Conservation (phyloP, 805 yeast species). For the Nakazawaea molendinolei region DNA sequence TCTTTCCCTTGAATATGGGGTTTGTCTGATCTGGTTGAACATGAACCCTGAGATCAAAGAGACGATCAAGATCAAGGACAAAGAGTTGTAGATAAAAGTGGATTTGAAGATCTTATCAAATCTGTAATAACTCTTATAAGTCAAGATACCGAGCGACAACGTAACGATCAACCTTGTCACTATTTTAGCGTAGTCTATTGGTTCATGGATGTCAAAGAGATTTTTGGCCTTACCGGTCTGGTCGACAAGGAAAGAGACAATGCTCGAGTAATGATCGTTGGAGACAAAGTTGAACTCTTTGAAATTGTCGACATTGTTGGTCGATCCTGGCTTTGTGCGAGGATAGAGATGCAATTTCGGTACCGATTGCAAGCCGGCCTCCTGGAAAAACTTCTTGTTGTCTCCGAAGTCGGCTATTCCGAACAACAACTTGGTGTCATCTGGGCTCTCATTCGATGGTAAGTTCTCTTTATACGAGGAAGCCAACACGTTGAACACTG, state of each 20-base stretch:
- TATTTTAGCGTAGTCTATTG: constrained; percentile 34
- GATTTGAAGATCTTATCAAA: constrained; percentile 37
- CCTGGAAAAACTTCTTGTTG: constrained; percentile 44
- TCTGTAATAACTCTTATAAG: constrained; percentile 24
- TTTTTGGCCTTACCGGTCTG: constrained; percentile 20
- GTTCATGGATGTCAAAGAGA: constrained; percentile 30
- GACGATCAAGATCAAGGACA: constrained; percentile 55
- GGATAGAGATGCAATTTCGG: constrained; percentile 67
- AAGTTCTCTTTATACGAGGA: constrained; percentile 48
- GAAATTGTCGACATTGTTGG: constrained; percentile 23
- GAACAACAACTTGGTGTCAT: constrained; percentile 44
- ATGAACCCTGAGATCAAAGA: constrained; percentile 84
- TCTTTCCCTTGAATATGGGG: constrained; percentile 48
- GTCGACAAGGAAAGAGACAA: constrained; percentile 27
- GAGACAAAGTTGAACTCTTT: constrained; percentile 39
- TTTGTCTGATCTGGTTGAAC: constrained; percentile 81
- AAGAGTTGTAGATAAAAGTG: constrained; percentile 66
- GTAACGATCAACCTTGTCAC: constrained; percentile 18
- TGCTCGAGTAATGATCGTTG: constrained; percentile 30
- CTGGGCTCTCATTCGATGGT: constrained; percentile 40
- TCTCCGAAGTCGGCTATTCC: constrained; percentile 68
- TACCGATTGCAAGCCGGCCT: constrained; percentile 57
- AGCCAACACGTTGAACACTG: constrained; percentile 57
- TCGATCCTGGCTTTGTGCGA: constrained; percentile 36
- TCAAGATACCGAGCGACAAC: constrained; percentile 25